A percentile compares a stretch with the other conserved stretches of the same genome.
phyloP scores from a whole-genome alignment of 345 rosid species.

The Turritis glabra region DNA sequence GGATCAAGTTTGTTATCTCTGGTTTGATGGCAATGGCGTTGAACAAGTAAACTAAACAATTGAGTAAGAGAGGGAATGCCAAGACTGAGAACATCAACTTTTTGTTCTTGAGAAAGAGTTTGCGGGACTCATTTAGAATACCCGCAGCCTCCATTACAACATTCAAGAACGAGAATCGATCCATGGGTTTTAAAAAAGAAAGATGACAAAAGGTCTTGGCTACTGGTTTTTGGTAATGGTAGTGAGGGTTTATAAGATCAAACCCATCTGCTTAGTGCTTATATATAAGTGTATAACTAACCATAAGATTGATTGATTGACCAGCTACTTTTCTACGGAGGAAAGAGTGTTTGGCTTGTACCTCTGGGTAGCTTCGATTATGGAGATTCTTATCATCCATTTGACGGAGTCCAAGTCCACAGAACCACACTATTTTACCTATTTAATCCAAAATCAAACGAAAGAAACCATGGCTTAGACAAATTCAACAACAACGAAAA shows the following conservation, averaged over 20 bases:
- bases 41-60: slow-evolving; percentile 34
- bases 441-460: not conserved
- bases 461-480: slow-evolving; percentile 9
- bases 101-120: slow-evolving; percentile 45
- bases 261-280: slow-evolving; percentile 11
- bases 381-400: too few species aligned
- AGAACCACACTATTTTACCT: not conserved
- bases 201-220: slow-evolving; percentile 1
- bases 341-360: slow-evolving; percentile 22
- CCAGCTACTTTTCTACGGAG: not conserved
- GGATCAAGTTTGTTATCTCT: slow-evolving; percentile 27
- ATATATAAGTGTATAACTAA: slow-evolving; percentile 31
- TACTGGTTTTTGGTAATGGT: slow-evolving; percentile 8
- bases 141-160: slow-evolving; percentile 24
- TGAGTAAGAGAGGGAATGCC: slow-evolving; percentile 32
- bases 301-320: not conserved
- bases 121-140: slow-evolving; percentile 45
- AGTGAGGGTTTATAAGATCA: slow-evolving; percentile 7
- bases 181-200: slow-evolving; percentile 9
- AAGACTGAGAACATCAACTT: slow-evolving; percentile 45
- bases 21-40: slow-evolving; percentile 40
- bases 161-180: not conserved
- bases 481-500: slow-evolving; percentile 22
- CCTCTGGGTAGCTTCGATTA: not conserved
- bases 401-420: slow-evolving; percentile 16